Evolutionary conservation across 2,329 filamentous ascomycete genomes (phyloP).

Genomic region (Hymenoscyphus salicellus): DNA sequence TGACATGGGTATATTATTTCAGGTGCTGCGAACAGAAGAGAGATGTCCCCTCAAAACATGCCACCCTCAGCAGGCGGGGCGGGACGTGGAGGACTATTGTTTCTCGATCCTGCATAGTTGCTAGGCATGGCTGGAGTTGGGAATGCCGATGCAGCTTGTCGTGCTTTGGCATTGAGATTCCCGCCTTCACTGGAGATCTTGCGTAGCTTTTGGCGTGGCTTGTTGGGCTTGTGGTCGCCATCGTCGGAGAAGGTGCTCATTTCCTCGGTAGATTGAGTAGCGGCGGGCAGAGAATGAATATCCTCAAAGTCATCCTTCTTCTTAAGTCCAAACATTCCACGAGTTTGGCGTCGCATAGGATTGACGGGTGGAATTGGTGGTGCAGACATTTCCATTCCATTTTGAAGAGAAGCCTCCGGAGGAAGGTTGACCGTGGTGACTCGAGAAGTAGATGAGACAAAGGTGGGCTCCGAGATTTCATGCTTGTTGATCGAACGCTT

Average conservation of each 20-base stretch:
- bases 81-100: slow-evolving; percentile 23
- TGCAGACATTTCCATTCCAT: slow-evolving; percentile 25
- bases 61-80: slow-evolving; percentile 27
- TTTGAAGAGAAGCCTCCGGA: slow-evolving; percentile 30
- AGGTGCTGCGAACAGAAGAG: slow-evolving; percentile 12
- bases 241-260: slow-evolving; percentile 37
- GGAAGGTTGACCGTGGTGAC: slow-evolving; percentile 35
- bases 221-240: slow-evolving; percentile 27
- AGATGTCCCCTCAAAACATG: slow-evolving; percentile 30
- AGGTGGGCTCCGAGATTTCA: slow-evolving; percentile 36
- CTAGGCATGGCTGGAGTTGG: slow-evolving; percentile 33
- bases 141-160: slow-evolving; percentile 24
- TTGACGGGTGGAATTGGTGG: slow-evolving; percentile 37
- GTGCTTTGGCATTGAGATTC: slow-evolving; percentile 31
- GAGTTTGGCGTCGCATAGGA: slow-evolving; percentile 34
- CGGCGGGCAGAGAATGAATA: slow-evolving; percentile 25
- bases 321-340: slow-evolving; percentile 32
- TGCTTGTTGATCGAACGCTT: slow-evolving; percentile 36
- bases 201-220: slow-evolving; percentile 27
- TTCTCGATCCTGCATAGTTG: slow-evolving; percentile 17
- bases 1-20: slow-evolving; percentile 23
- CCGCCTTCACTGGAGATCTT: slow-evolving; percentile 36
- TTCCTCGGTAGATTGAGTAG: slow-evolving; percentile 34
- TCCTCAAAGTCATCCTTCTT: slow-evolving; percentile 28
- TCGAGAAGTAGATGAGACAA: slow-evolving; percentile 35